Conservation (phyloP, 768 basidiomycete genomes). For the Pulveroboletus ravenelii region DNA sequence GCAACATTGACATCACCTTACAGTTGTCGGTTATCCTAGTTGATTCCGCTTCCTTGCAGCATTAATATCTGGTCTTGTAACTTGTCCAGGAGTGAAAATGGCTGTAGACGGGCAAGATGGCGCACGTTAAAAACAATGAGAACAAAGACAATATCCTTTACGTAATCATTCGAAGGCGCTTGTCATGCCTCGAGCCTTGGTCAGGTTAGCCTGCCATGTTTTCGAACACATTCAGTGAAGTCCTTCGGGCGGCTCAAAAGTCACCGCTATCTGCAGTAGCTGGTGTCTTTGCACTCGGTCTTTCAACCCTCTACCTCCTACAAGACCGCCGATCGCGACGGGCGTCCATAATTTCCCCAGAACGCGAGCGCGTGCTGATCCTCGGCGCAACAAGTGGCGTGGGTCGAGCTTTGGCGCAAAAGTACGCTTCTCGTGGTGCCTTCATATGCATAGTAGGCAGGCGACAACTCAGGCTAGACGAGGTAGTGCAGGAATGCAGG, state of each 20-base stretch:
- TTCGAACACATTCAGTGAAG: conserved; percentile 4
- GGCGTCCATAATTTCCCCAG: conserved; percentile 34
- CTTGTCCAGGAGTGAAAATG: neutral
- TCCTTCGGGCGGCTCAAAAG: conserved; percentile 1
- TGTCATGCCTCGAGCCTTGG: no score
- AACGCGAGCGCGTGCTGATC: conserved; percentile 68
- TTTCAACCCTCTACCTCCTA: conserved; percentile 19
- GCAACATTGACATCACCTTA: neutral
- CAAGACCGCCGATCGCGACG: conserved; percentile 24
- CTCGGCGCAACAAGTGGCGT: conserved; percentile 84
- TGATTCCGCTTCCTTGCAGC: neutral
- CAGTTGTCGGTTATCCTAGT: no score
- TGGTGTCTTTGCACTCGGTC: conserved; percentile 11
- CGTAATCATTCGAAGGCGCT: neutral
- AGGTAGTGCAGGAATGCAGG: conserved; percentile 59
- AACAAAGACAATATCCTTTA: neutral
- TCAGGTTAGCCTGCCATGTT: neutral
- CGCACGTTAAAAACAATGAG: no score
- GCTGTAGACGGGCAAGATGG: no score
- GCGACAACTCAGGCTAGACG: conserved; percentile 47
- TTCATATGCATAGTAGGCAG: conserved; percentile 72
- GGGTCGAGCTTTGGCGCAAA: conserved; percentile 62
- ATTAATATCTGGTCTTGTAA: neutral
- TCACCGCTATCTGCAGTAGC: conserved; percentile 6
- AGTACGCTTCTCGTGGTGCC: conserved; percentile 74